A percentile compares a stretch with the other conserved stretches of the same genome.
Evolutionary conservation across 805 yeast genomes (phyloP).

Genomic region (Hanseniaspora singularis): DNA sequence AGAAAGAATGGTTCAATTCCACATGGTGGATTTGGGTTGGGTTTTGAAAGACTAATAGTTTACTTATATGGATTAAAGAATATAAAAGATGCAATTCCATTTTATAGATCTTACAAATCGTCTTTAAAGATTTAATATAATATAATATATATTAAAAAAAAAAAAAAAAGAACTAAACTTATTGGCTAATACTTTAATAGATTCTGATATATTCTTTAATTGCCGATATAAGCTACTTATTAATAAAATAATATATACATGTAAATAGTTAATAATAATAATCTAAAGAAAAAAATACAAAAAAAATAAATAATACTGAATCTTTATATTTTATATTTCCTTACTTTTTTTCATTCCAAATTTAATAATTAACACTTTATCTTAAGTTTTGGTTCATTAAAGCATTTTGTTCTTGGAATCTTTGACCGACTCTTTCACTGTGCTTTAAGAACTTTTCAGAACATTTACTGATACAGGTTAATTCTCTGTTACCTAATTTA

Average conservation of each 20-base stretch:
- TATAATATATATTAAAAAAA: neutral
- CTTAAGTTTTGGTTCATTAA: slow-evolving; percentile 61
- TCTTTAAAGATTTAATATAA: slow-evolving; percentile 20
- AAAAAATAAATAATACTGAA: no score
- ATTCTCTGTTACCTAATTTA: slow-evolving; percentile 73
- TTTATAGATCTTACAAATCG: slow-evolving; percentile 61
- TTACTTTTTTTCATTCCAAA: no score
- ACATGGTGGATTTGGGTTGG: slow-evolving; percentile 96
- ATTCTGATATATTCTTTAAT: no score
- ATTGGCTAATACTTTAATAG: no score
- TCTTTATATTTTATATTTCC: no score
- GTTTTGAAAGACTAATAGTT: slow-evolving; percentile 73
- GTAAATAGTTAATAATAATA: no score
- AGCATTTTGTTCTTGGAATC: slow-evolving; percentile 96
- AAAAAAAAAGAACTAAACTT: neutral
- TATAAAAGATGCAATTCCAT: slow-evolving; percentile 75
- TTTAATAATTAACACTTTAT: neutral
- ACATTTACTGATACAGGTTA: slow-evolving; percentile 76
- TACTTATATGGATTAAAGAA: slow-evolving; percentile 57
- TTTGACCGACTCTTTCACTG: slow-evolving; percentile 94
- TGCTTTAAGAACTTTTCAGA: slow-evolving; percentile 96
- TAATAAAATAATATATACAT: slow-evolving; percentile 7
- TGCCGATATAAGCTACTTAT: no score
- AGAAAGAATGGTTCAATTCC: slow-evolving; percentile 74
- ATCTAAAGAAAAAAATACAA: no score